Conservation (phyloP, 495 filamentous ascomycete species). For the Podospora bellae-mahoneyi region DNA sequence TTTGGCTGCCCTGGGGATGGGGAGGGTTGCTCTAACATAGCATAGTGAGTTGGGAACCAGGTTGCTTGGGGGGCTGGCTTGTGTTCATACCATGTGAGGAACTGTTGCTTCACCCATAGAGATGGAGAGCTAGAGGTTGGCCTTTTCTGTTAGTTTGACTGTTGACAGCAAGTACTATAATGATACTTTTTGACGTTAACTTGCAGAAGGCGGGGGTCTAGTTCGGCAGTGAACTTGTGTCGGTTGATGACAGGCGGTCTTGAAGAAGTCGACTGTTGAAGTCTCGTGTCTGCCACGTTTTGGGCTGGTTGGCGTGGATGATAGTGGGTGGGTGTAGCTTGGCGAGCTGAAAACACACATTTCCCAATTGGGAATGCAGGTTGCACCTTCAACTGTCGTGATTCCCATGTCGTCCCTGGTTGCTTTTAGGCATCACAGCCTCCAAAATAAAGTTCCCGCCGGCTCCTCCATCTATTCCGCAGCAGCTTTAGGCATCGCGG, state of each 20-base stretch:
- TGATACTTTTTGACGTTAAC: not conserved
- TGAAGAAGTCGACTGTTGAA: not conserved
- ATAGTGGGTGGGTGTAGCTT: not conserved
- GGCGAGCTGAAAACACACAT: conserved; percentile 1
- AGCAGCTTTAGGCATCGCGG: not conserved
- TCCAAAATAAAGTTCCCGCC: not conserved
- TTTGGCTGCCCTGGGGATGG: conserved; percentile 10
- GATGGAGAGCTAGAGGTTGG: not conserved
- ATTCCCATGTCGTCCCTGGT: not conserved
- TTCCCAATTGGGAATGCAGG: conserved; percentile 6
- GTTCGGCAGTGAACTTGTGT: not conserved
- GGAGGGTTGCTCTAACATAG: conserved; percentile 13
- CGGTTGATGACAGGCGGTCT: not conserved
- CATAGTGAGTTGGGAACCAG: conserved; percentile 10
- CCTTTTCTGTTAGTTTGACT: not conserved
- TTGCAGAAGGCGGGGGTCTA: not conserved
- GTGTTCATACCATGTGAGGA: not conserved
- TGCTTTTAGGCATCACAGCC: conserved; percentile 2
- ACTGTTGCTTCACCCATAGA: not conserved
- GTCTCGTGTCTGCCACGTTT: not conserved
- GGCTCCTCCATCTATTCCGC: not conserved
- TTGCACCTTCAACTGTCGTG: not conserved
- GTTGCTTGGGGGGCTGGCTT: conserved; percentile 10
- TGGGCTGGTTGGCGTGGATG: not conserved
- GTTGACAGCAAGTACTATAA: not conserved